These are phyloP conservation scores for Saccharomycopsis sp. DNA, from an alignment of 805 yeast species.

Conservation along the genomic window DNA sequence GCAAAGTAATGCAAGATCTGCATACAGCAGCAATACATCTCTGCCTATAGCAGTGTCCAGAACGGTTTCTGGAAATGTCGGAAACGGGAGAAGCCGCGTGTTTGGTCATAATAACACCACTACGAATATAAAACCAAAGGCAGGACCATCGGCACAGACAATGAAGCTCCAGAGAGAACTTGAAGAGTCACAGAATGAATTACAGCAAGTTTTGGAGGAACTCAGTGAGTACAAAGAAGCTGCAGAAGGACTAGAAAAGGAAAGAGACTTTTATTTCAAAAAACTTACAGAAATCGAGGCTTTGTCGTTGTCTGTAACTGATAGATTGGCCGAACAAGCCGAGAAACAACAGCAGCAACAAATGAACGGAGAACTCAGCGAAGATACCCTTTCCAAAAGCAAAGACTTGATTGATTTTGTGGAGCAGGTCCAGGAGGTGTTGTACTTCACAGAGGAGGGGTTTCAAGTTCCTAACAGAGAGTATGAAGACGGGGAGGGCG, in stretches of 20 bases:
- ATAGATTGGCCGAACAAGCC: constrained; percentile 39
- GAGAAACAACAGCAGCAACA: constrained; percentile 29
- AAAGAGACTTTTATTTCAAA: constrained; percentile 84
- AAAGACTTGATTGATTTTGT: constrained; percentile 35
- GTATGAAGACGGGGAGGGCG: constrained; percentile 23
- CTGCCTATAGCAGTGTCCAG: background rate
- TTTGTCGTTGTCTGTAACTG: constrained; percentile 57
- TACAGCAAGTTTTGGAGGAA: constrained; percentile 42
- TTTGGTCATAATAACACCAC: background rate
- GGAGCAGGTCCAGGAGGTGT: constrained; percentile 62
- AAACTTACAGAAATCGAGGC: constrained; percentile 87
- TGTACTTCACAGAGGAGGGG: constrained; percentile 80
- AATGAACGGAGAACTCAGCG: constrained; percentile 11
- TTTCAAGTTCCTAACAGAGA: constrained; percentile 53
- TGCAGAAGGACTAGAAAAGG: constrained; percentile 64
- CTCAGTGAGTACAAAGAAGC: constrained; percentile 50
- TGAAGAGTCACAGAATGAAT: constrained; percentile 36
- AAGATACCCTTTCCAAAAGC: constrained; percentile 14
- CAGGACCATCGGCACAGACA: constrained; percentile 8
- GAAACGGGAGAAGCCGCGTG: background rate
- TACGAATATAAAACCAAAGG: constrained; percentile 3
- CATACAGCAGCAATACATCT: background rate
- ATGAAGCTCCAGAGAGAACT: constrained; percentile 33
- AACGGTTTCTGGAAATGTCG: background rate
- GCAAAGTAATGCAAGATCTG: background rate